phyloP scores from a whole-genome alignment of 1,284 basidiomycete species.

The Coriolopsis trogii region DNA sequence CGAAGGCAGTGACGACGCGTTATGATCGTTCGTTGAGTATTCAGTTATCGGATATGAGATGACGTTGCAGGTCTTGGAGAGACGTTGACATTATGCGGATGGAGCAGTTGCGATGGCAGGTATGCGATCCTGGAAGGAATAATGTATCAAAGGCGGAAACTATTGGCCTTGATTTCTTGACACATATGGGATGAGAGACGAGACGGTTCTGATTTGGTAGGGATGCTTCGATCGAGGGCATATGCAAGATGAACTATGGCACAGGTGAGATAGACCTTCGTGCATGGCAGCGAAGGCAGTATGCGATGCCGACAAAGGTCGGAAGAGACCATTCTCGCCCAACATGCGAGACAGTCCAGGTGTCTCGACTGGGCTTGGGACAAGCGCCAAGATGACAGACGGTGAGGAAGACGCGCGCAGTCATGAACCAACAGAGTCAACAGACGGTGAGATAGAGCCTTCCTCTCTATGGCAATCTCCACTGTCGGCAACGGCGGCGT shows the following conservation, averaged over 20 bases:
- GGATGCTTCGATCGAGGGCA: too few species aligned
- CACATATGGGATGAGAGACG: slow-evolving; percentile 3
- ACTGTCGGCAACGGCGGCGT: too few species aligned
- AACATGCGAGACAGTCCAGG: too few species aligned
- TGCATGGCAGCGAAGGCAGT: neutral
- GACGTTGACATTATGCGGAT: slow-evolving; percentile 8
- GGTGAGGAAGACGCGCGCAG: too few species aligned
- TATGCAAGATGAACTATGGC: slow-evolving; percentile 6
- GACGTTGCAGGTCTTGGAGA: neutral
- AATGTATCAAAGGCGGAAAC: slow-evolving; percentile 23
- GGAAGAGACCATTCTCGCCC: too few species aligned
- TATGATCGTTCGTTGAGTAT: neutral
- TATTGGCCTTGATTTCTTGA: slow-evolving; percentile 25
- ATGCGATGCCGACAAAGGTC: neutral
- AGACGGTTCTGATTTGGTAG: too few species aligned
- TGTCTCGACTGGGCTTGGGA: too few species aligned
- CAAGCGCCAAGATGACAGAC: too few species aligned
- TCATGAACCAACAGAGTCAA: too few species aligned
- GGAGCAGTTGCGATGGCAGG: slow-evolving; percentile 4
- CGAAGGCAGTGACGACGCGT: slow-evolving; percentile 1
- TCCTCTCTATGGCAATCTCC: too few species aligned
- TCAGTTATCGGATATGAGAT: neutral
- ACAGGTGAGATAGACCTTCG: neutral
- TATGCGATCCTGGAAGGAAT: slow-evolving; percentile 4
- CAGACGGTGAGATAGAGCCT: too few species aligned